These are phyloP conservation scores for Wickerhamiella infanticola DNA, from an alignment of 1,139 yeast species.

Conservation along the genomic window DNA sequence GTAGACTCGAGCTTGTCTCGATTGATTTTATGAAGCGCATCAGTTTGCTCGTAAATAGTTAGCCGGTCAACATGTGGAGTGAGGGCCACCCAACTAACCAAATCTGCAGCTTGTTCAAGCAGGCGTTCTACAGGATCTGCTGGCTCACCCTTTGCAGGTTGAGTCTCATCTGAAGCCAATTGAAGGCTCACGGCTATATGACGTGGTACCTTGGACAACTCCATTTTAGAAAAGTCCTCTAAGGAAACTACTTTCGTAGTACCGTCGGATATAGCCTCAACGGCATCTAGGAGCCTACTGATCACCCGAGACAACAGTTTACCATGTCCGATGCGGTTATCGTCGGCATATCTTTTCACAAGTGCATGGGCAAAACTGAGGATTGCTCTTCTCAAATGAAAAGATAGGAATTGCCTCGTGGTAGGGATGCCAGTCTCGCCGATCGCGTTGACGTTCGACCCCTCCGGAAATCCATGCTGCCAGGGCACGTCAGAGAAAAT, in stretches of 20 bases:
- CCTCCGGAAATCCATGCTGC: neutral
- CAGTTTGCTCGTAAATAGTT: slow-evolving; percentile 4
- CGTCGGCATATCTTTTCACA: too few species aligned
- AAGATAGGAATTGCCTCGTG: neutral
- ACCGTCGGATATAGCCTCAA: too few species aligned
- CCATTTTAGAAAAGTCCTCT: too few species aligned
- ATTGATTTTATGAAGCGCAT: neutral
- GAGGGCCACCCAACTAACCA: slow-evolving; percentile 5
- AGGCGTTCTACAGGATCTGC: neutral
- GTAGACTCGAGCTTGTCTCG: neutral
- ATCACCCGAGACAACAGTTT: too few species aligned
- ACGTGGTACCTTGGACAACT: too few species aligned
- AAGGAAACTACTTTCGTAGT: too few species aligned
- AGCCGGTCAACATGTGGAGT: slow-evolving; percentile 2
- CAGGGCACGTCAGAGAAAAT: neutral
- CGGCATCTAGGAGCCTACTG: too few species aligned
- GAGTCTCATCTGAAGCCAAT: too few species aligned
- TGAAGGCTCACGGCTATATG: too few species aligned
- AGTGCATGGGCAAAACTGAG: too few species aligned
- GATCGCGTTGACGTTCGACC: neutral
- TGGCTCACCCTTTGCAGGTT: too few species aligned
- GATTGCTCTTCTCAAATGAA: neutral
- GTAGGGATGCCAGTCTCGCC: neutral
- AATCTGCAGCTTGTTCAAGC: neutral
- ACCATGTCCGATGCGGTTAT: too few species aligned